Evolutionary conservation across 1,284 basidiomycete genomes (phyloP), one percentile per base, ranked within the genome.

Genomic region (Athelia sp.): DNA sequence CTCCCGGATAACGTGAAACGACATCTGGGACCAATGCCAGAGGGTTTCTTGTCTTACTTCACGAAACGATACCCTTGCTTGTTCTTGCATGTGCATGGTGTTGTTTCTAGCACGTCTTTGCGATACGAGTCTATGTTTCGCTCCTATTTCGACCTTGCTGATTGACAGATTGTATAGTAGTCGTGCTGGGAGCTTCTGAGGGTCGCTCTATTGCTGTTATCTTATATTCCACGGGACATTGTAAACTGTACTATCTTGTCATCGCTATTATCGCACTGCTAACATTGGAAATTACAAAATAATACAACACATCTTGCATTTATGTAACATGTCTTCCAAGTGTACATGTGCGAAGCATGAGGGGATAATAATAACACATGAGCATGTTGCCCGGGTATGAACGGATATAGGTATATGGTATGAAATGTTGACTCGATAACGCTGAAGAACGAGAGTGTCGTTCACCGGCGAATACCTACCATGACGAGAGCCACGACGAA

Each of bases 31-130:
- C 73, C 87, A 3, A 84, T 98, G 74, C 96, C 97, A 0, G 87
- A 90, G 54, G 95, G 95, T 11, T 99, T 93, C 73, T 69, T 99
- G 50, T 71, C 76, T 3, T 99, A 98, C 69, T 99, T 98, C 64
- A 97, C 93, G 1, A 76, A 81, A 36, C 83, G 93, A n/a, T 99
- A 90, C 70, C 96, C 96, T 3, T 73, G 71, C 32, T 76, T 99
- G 17, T 94, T 99, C 75, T 71, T 98, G 54, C 95, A 98, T 64
- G 94, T 98, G 32, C 87, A 98, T 62, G 66, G 74, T 21, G 91
- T 94, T 54, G 76, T 99, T 50, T 74, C 76, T 9, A 72, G 78
- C 44, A 87, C 84, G 4, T 69, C 79, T 23, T 70, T 94, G 29
- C 74, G 81, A 43, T 73, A 74, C 53, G 93, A 95, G 67, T 81